A percentile compares a stretch with the other conserved stretches of the same genome.
Conservation (phyloP, 805 yeast genomes). For the Kodamaea kakaduensis region DNA sequence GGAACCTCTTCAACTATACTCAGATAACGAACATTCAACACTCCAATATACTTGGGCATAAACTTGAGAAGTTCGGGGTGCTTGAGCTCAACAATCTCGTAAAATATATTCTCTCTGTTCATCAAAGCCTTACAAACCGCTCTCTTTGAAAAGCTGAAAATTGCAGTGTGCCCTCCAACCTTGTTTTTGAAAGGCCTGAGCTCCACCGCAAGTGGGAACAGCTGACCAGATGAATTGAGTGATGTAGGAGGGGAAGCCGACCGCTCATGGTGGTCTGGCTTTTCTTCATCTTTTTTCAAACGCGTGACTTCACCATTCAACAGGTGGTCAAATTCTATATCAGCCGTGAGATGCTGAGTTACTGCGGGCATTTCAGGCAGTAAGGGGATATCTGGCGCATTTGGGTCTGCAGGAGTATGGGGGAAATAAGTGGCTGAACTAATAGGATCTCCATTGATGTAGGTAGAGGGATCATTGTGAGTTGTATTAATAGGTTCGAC, state of each 20-base stretch:
- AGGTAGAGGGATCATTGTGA: constrained; percentile 29
- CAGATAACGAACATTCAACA: constrained; percentile 81
- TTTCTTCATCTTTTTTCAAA: constrained; percentile 10
- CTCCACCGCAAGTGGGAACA: constrained; percentile 78
- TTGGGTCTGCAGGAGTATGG: constrained; percentile 42
- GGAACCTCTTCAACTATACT: constrained; percentile 34
- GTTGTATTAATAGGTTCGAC: too few species aligned
- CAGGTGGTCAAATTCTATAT: constrained; percentile 44
- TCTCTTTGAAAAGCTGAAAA: constrained; percentile 81
- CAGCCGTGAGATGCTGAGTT: constrained; percentile 46
- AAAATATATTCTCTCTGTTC: constrained; percentile 86
- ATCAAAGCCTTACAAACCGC: constrained; percentile 94
- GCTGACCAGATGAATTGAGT: constrained; percentile 12
- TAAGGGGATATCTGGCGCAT: constrained; percentile 5
- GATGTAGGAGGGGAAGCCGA: constrained; percentile 5
- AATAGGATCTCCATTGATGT: constrained; percentile 51
- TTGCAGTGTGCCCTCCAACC: constrained; percentile 98
- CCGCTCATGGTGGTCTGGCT: not conserved
- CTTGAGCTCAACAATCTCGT: constrained; percentile 76
- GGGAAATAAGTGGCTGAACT: constrained; percentile 72
- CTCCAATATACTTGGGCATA: constrained; percentile 95
- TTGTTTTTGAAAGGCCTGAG: constrained; percentile 86
- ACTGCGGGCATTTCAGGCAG: constrained; percentile 5
- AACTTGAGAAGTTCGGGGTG: constrained; percentile 76
- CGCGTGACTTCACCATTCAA: constrained; percentile 28